Base-by-base conservation (phyloP, 2,329 filamentous ascomycete genomes). In the Colletotrichum eremochloae region DNA sequence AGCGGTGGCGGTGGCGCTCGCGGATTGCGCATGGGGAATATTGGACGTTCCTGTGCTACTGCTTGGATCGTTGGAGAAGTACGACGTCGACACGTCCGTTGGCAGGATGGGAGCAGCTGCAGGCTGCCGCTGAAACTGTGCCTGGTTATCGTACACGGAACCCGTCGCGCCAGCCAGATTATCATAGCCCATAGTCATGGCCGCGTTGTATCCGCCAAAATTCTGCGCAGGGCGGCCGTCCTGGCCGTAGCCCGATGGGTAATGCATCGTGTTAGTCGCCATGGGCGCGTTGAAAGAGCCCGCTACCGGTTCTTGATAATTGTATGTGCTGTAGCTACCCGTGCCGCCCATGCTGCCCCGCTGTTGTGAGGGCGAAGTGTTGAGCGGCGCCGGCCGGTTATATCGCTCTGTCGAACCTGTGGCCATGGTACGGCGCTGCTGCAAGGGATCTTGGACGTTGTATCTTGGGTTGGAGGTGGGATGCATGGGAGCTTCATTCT, bases 71-170 rank as follows among this genome's bases (percentile, higher is more conserved):
- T 86, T 87, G 77, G 88, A 84, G 82, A 94, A 95, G 86, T 96
- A 97, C 79, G 92, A 92, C 84, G 92, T 87, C 79, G 92, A 87
- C 81, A 94, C 90, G 80, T 86, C 85, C 72, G 84, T 77, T 52
- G 91, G 85, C 81, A 95, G 87, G 84, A 94, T 93, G 81, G 94
- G 93, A 84, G 96, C 89, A 73, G 89, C 90, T 86, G 92, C 90
- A 83, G 92, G 89, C 80, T 94, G 93, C 85, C 93, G 91, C 79
- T 91, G 88, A 84, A 94, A 97, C 79, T 92, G 92, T 83, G 91
- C 88, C 80, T 91, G 90, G 79, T 90, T 85, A 82, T 96, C 93
- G 84, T 97, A 97, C 83, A 92, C 86, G 84, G 89, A 81, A 83
- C 85, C 86, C 38, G 67, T 71, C 29, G 71, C 68, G 40, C 74